These are phyloP conservation scores for Marasmius tenuissimus DNA, from an alignment of 1,284 basidiomycete genomes.

Conservation along the genomic window DNA sequence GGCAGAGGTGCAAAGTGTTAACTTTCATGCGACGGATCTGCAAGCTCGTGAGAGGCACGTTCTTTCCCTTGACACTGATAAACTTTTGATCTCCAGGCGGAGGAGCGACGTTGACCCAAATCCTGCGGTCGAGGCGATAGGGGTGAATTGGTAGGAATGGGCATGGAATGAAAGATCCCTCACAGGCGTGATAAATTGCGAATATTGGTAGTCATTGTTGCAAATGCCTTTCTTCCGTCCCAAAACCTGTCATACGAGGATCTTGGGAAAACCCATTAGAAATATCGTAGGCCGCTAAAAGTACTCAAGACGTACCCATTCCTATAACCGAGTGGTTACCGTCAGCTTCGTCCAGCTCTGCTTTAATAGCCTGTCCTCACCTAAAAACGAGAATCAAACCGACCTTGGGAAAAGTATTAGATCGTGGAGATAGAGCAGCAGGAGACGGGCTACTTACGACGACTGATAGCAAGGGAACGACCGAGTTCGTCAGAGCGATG, in stretches of 20 bases:
- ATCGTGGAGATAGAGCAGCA: constrained; percentile 6
- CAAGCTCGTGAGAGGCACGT: constrained; percentile 44
- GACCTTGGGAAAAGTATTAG: constrained; percentile 42
- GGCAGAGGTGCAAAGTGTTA: constrained; percentile 65
- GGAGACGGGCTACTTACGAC: constrained; percentile 63
- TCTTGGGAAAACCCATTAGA: constrained; percentile 32
- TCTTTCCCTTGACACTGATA: constrained; percentile 48
- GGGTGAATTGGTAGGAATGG: constrained; percentile 37
- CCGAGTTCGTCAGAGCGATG: constrained; percentile 66
- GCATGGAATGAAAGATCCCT: not conserved
- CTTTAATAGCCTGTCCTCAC: constrained; percentile 27
- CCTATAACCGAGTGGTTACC: constrained; percentile 22
- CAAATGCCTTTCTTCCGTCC: constrained; percentile 86
- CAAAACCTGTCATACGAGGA: constrained; percentile 82
- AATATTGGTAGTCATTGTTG: constrained; percentile 58
- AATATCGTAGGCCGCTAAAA: not conserved
- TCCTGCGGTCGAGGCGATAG: constrained; percentile 41
- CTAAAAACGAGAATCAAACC: constrained; percentile 79
- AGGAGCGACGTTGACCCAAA: constrained; percentile 80
- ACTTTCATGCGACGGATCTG: constrained; percentile 73
- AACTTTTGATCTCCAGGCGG: constrained; percentile 53
- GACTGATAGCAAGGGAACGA: constrained; percentile 84
- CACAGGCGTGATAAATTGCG: constrained; percentile 16
- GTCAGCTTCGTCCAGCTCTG: constrained; percentile 2
- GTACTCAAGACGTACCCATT: constrained; percentile 32